These are phyloP conservation scores for Protomyces lactucae-debilis DNA, from an alignment of 1,139 yeast genomes.

Conservation along the genomic window DNA sequence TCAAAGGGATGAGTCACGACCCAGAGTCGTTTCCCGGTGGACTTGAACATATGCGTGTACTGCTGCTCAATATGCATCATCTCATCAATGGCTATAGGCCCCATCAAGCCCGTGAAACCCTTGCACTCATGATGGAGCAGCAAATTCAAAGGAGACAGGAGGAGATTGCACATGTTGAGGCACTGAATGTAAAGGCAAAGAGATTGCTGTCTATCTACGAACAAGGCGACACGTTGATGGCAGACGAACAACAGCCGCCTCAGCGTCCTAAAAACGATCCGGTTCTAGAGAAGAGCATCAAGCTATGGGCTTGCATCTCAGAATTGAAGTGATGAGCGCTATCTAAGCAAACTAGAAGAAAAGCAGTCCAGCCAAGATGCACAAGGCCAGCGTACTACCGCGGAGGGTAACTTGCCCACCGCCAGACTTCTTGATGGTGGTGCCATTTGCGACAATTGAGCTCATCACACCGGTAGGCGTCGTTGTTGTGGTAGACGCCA, in stretches of 20 bases:
- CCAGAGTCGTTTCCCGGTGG: constrained; percentile 60
- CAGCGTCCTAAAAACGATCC: not conserved
- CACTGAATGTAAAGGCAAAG: not conserved
- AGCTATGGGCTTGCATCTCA: not conserved
- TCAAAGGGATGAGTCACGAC: constrained; percentile 64
- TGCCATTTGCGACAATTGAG: not conserved
- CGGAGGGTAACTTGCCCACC: too few relatives aligned
- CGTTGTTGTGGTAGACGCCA: not conserved
- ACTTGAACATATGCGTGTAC: constrained; percentile 64
- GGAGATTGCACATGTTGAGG: constrained; percentile 51
- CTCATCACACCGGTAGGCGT: not conserved
- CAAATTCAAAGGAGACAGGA: constrained; percentile 53
- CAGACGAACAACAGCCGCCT: not conserved
- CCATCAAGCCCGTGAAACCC: constrained; percentile 78
- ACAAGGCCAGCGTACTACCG: too few relatives aligned
- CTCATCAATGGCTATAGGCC: constrained; percentile 79
- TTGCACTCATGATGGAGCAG: constrained; percentile 63
- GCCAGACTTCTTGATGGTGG: not conserved
- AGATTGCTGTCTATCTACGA: not conserved
- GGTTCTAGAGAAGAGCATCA: not conserved
- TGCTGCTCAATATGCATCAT: constrained; percentile 80
- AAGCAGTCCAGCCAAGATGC: not conserved
- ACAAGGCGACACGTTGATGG: not conserved
- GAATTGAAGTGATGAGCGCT: not conserved
- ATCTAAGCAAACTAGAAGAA: not conserved